Base-by-base conservation (phyloP, 2,329 filamentous ascomycete genomes). In the Pseudogymnoascus sp. region DNA sequence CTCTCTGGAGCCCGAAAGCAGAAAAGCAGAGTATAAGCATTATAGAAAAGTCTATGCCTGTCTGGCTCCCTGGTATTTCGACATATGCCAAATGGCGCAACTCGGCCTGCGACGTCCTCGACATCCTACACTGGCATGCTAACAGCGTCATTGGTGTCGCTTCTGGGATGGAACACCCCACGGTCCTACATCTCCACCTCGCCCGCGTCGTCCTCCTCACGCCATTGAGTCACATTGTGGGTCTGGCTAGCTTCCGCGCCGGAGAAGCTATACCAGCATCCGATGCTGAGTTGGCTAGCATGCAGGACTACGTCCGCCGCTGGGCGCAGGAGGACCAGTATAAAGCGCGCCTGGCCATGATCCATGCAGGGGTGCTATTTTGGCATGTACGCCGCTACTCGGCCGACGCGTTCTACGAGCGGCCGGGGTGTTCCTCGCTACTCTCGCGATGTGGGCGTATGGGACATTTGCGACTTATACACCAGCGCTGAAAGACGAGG, bases 331-430 rank as follows among this genome's bases (percentile, higher is more conserved):
- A 80, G 63, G 80, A 83, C 67, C 79, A 81, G 65, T 80, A 80
- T 68, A 84, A 84, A 72, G 81, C 81, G n/a, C 76, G 81, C n/a
- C 73, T 83, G 0, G 78, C 80, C n/a, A 76, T 81, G 37, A 76
- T 84, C 5, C 82, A 84, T 65, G 80, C 81, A 3, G 82, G 81
- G 2, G 77, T 76, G 3, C 70, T 79, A 0, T 79, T 82, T 64
- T 83, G 80, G 78, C 80, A 83, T 64, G 72, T 83, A 0, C 76
- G 80, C 16, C 74, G 79, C 14, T 83, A 79, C 66, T 78, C 77
- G 2, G 74, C 75, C 1, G 76, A 77, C 65, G 77, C 75, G 11
- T 81, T 82, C 61, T 76, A 80, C 63, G 80, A 82, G 65, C 80
- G 0, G 69, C 74, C 1, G 75, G 77, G 0, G 73, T 77, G 0